Percentiles rank a stretch among this genome's conserved stretches.
These are phyloP conservation scores for Eleusine coracana DNA, from an alignment of 176 grass and related monocot species.

Conservation along the genomic window DNA sequence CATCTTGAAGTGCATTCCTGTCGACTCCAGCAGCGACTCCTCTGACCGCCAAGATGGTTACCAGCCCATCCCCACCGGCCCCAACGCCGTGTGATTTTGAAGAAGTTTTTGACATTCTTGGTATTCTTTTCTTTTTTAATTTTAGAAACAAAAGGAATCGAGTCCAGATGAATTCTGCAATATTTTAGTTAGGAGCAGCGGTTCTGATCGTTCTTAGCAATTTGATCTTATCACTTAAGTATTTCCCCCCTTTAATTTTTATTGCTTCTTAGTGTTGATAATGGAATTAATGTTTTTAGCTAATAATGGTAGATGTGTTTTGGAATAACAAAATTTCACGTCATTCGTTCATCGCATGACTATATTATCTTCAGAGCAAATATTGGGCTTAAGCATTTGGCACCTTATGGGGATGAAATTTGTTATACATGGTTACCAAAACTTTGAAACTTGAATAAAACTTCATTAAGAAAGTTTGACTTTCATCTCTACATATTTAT, in stretches of 20 bases:
- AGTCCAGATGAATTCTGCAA: neutral
- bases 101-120: neutral
- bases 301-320: neutral
- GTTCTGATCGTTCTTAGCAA: neutral
- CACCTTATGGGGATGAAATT: too few relatives aligned
- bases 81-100: constrained; percentile 57
- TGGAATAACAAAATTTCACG: neutral
- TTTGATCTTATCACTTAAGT: neutral
- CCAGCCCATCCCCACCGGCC: constrained; percentile 68
- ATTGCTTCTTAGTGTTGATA: neutral
- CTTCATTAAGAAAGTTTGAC: too few relatives aligned
- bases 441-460: too few relatives aligned
- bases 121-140: neutral
- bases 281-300: neutral
- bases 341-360: neutral
- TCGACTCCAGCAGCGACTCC: constrained; percentile 23
- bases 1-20: constrained; percentile 72
- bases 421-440: too few relatives aligned
- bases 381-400: too few relatives aligned
- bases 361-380: too few relatives aligned
- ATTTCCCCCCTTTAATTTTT: neutral
- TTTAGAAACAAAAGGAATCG: neutral
- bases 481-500: too few relatives aligned
- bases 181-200: neutral
- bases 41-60: constrained; percentile 47